Conservation (phyloP, 257 asterid genomes). For the Gardenia jasminoides region DNA sequence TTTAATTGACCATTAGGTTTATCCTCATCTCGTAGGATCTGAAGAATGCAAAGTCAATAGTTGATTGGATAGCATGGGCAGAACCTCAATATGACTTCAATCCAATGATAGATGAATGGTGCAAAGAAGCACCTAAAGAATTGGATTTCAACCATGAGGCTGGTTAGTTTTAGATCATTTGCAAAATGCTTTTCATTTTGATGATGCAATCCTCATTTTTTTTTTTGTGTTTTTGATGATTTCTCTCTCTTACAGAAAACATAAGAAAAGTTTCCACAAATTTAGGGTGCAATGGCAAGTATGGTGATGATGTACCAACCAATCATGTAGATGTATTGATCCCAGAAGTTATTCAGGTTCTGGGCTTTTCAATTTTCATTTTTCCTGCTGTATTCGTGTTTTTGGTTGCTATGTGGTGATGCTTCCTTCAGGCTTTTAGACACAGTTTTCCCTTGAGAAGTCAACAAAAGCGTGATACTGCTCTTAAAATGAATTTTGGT, state of each 20-base stretch:
- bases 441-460: not conserved
- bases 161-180: slow-evolving; percentile 48
- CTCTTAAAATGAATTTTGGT: not conserved
- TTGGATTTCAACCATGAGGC: slow-evolving; percentile 89
- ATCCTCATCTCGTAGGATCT: slow-evolving; percentile 57
- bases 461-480: not conserved
- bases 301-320: slow-evolving; percentile 33
- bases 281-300: slow-evolving; percentile 58
- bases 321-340: slow-evolving; percentile 85
- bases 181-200: slow-evolving; percentile 14
- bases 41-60: slow-evolving; percentile 87
- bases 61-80: slow-evolving; percentile 99
- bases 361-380: slow-evolving; percentile 18
- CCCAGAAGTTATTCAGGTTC: slow-evolving; percentile 89
- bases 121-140: slow-evolving; percentile 98
- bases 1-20: slow-evolving; percentile 6
- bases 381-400: not conserved
- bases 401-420: not conserved
- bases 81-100: slow-evolving; percentile 94
- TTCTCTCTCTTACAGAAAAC: slow-evolving; percentile 56
- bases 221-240: slow-evolving; percentile 11
- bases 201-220: not conserved
- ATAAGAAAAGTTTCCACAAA: slow-evolving; percentile 73
- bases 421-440: not conserved
- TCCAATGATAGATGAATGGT: slow-evolving; percentile 98